Evolutionary conservation across 495 filamentous ascomycete genomes (phyloP), one percentile per base, ranked within the genome.

Genomic region (Penicillium goetzii): DNA sequence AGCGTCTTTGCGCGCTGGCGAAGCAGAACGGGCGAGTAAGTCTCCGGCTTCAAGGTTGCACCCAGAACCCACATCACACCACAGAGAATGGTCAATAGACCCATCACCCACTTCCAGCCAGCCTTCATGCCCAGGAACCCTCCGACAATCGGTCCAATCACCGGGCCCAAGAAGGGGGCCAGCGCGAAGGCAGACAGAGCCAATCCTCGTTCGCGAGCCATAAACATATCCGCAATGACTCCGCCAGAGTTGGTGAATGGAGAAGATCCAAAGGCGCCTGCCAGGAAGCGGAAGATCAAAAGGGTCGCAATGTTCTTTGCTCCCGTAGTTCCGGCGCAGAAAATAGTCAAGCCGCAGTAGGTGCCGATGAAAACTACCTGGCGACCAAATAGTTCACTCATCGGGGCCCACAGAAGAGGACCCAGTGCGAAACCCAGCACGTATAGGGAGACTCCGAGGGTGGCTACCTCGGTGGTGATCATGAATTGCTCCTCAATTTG

Each of bases 161-260:
- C 78, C 1, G 88, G 88, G 1, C 87, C 88, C 9, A 89, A 69
- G 75, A 89, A 89, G 3, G 87, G 86, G 2, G 86, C 86, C 36
- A 80, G 74, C 34, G 85, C 81, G 61, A 88, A 90, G 41, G 88
- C 67, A n/a, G 79, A 78, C 41, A 81, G 71, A 0, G 87, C 88
- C 7, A 87, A 64, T 4, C 88, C 88, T 65, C 88, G 78, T 63
- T 90, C 74, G 26, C 66, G 69, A 10, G 83, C 82, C 21, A 74
- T 66, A 64, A 90, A 90, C 80, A 90, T 87, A 63, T 91, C 87
- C 19, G 88, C 85, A 60, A 90, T 87, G 30, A 90, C 84, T 53
- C 88, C 88, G 15, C 88, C 87, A 12, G 85, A 78, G 73, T 90
- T 91, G 30, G 87, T 89, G 58, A 91, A 66, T 12, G 87, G 83